A percentile compares a stretch with the other conserved stretches of the same genome.
Conservation (phyloP, 495 filamentous ascomycete species). For the Podospora pseudoanserina region DNA sequence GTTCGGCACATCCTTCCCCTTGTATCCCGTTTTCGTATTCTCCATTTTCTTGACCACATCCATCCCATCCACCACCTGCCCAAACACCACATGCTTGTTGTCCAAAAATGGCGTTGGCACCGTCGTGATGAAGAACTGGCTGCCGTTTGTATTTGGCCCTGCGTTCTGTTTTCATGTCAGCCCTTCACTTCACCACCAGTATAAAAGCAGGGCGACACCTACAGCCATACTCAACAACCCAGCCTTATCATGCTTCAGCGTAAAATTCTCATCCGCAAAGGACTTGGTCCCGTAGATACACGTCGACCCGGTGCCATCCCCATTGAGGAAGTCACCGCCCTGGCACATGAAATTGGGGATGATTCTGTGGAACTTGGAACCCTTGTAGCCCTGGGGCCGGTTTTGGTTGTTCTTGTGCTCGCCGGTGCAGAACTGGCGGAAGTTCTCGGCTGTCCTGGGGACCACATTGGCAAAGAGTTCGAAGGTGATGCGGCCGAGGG, state of each 20-base stretch:
- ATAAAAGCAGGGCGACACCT: constrained; percentile 34
- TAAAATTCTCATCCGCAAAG: constrained; percentile 93
- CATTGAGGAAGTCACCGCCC: constrained; percentile 93
- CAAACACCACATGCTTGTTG: constrained; percentile 93
- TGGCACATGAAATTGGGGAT: constrained; percentile 97
- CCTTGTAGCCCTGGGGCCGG: constrained; percentile 89
- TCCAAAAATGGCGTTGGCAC: constrained; percentile 84
- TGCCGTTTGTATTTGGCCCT: constrained; percentile 90
- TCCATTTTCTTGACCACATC: constrained; percentile 86
- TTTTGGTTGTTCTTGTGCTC: constrained; percentile 79
- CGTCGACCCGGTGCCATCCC: constrained; percentile 84
- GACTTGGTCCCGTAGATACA: constrained; percentile 78
- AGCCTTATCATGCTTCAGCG: constrained; percentile 67
- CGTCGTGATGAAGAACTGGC: constrained; percentile 95
- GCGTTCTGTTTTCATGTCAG: constrained; percentile 59
- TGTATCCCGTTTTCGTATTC: constrained; percentile 69
- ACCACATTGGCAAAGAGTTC: constrained; percentile 83
- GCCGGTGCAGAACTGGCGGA: constrained; percentile 94
- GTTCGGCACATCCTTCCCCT: constrained; percentile 72
- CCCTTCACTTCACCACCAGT: neutral
- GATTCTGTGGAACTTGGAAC: constrained; percentile 89
- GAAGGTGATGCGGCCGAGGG: constrained; percentile 88
- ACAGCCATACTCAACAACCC: constrained; percentile 93
- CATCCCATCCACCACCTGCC: constrained; percentile 84
- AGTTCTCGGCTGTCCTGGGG: constrained; percentile 92